Percentiles rank a stretch among this genome's conserved stretches.
Conservation (phyloP, 805 yeast species). For the Candida sanyiensis region DNA sequence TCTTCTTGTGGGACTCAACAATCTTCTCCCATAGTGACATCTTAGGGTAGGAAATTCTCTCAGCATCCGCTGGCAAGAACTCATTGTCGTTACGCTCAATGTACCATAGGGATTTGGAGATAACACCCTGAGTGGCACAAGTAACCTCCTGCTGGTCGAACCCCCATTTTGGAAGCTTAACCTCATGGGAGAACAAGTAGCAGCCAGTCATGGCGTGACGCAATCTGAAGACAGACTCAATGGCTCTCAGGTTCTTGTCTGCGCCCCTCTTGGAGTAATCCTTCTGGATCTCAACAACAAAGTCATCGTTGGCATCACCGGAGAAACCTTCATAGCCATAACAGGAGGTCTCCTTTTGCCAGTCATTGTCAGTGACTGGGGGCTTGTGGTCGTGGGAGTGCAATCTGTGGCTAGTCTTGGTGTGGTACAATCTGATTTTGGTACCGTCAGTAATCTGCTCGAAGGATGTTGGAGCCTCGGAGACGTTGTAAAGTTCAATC, state of each 20-base stretch:
- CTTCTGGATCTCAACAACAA: slow-evolving; percentile 66
- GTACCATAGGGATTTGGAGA: slow-evolving; percentile 62
- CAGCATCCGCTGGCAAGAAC: slow-evolving; percentile 38
- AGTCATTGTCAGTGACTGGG: slow-evolving; percentile 66
- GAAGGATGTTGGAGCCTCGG: slow-evolving; percentile 51
- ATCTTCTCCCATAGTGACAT: slow-evolving; percentile 55
- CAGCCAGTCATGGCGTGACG: slow-evolving; percentile 78
- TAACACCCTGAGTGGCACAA: slow-evolving; percentile 64
- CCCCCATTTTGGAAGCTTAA: slow-evolving; percentile 77
- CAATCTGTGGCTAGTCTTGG: slow-evolving; percentile 54
- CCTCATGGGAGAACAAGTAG: slow-evolving; percentile 68
- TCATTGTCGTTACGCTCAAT: slow-evolving; percentile 62
- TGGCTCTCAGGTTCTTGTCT: slow-evolving; percentile 55
- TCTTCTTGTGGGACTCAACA: slow-evolving; percentile 57
- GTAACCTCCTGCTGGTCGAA: slow-evolving; percentile 82
- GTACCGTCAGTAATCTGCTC: slow-evolving; percentile 61
- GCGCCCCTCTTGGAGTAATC: slow-evolving; percentile 42
- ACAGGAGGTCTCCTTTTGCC: slow-evolving; percentile 79
- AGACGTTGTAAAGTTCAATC: slow-evolving; percentile 59
- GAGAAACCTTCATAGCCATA: slow-evolving; percentile 72
- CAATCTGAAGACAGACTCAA: slow-evolving; percentile 66
- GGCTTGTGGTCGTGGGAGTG: slow-evolving; percentile 83
- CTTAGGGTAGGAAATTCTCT: slow-evolving; percentile 46
- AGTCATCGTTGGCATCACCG: slow-evolving; percentile 84
- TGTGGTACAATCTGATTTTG: slow-evolving; percentile 63